These are phyloP conservation scores for Baudoinia panamericana DNA, from an alignment of 495 filamentous ascomycete species.

Conservation along the genomic window DNA sequence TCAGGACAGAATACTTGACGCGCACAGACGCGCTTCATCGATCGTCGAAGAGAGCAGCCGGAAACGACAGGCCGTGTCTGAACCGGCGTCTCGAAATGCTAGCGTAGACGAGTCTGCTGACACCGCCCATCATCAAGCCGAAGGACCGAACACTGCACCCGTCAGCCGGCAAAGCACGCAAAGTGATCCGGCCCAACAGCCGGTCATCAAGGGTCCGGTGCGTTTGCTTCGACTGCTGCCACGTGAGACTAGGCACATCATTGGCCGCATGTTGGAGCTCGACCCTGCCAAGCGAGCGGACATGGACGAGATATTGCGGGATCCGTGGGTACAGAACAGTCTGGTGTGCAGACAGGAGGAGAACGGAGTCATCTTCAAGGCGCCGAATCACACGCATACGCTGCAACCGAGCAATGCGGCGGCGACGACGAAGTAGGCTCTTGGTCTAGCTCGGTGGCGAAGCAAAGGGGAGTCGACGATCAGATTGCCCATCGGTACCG, in stretches of 20 bases:
- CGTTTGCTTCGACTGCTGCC: conserved; percentile 82
- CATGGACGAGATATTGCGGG: conserved; percentile 69
- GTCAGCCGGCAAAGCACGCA: conserved; percentile 16
- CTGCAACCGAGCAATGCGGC: conserved; percentile 37
- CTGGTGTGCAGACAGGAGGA: conserved; percentile 50
- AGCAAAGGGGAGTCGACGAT: neutral
- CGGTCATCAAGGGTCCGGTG: conserved; percentile 81
- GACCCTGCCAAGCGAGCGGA: conserved; percentile 72
- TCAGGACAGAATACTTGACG: conserved; percentile 16
- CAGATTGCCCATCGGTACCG: no score
- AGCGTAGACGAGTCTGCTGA: conserved; percentile 11
- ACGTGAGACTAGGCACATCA: conserved; percentile 76
- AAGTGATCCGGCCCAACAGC: conserved; percentile 17
- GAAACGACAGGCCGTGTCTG: conserved; percentile 17
- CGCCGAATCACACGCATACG: conserved; percentile 48
- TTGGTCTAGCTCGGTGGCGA: neutral
- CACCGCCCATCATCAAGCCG: conserved; percentile 15
- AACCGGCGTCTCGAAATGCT: conserved; percentile 23
- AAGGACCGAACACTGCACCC: conserved; percentile 5
- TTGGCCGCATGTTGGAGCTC: conserved; percentile 84
- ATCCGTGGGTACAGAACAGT: conserved; percentile 76
- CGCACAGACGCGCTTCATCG: conserved; percentile 18
- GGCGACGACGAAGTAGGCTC: conserved; percentile 5
- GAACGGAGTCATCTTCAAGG: conserved; percentile 39
- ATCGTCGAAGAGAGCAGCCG: conserved; percentile 9